phyloP scores from a whole-genome alignment of 1,284 basidiomycete species.

The Exobasidium cylindrosporum region DNA sequence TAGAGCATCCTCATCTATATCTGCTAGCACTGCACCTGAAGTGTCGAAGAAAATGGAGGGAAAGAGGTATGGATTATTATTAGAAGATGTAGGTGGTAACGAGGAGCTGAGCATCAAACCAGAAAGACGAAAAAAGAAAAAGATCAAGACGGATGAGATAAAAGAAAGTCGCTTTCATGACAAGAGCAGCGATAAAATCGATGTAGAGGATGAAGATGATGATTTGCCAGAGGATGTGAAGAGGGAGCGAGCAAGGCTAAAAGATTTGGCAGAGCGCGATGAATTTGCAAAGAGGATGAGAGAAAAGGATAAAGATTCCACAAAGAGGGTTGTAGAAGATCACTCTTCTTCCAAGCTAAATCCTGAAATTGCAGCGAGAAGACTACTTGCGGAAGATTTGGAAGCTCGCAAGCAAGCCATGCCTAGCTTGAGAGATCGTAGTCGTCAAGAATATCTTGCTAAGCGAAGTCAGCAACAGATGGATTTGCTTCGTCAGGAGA shows the following conservation, averaged over 20 bases:
- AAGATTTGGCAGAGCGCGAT: conserved; percentile 82
- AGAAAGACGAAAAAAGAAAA: conserved; percentile 60
- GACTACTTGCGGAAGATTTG: conserved; percentile 63
- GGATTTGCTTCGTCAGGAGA: conserved; percentile 86
- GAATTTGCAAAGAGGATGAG: conserved; percentile 86
- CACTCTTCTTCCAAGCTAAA: conserved; percentile 63
- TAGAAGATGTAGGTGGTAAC: conserved; percentile 30
- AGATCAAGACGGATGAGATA: conserved; percentile 73
- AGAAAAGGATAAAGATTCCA: conserved; percentile 76
- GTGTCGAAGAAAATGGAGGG: conserved; percentile 62
- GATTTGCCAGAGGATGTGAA: conserved; percentile 64
- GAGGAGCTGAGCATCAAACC: conserved; percentile 43
- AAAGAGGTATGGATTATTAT: conserved; percentile 42
- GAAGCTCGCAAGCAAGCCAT: conserved; percentile 38
- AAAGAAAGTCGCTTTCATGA: conserved; percentile 36
- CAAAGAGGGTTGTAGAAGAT: conserved; percentile 89
- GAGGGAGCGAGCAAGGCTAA: conserved; percentile 70
- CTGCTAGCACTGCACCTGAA: conserved; percentile 60
- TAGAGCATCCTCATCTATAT: conserved; percentile 62
- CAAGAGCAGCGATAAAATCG: conserved; percentile 58
- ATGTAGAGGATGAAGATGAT: background rate
- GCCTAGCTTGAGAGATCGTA: conserved; percentile 44
- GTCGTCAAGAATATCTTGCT: conserved; percentile 83
- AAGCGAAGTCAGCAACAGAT: conserved; percentile 95
- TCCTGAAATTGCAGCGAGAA: conserved; percentile 75